phyloP scores from a whole-genome alignment of 306 rosid species.

The Canavalia ensiformis region DNA sequence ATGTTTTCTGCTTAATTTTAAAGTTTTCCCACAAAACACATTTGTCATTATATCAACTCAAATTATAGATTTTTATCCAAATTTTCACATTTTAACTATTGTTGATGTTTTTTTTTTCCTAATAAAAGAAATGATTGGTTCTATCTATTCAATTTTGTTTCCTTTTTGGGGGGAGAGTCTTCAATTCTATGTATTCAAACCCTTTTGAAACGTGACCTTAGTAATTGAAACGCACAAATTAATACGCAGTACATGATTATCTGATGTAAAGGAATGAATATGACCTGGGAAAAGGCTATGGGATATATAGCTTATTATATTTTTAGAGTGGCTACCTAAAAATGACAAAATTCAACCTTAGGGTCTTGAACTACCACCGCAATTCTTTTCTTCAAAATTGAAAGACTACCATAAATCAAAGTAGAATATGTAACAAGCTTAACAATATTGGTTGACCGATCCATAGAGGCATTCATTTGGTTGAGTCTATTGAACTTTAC shows the following conservation, averaged over 20 bases:
- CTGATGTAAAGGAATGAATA: conserved; percentile 1
- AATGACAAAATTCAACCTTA: conserved; percentile 39
- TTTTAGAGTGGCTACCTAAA: conserved; percentile 27
- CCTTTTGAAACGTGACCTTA: conserved; percentile 6
- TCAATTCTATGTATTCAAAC: not conserved
- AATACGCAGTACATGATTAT: conserved; percentile 9
- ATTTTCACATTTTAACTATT: not conserved
- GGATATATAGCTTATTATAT: not conserved
- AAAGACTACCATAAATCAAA: conserved; percentile 23
- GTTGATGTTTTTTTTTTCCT: not conserved
- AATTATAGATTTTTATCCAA: not conserved
- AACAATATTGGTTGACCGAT: conserved; percentile 17
- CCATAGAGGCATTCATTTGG: not conserved
- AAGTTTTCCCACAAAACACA: not conserved
- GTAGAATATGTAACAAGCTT: conserved; percentile 4
- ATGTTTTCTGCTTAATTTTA: not conserved
- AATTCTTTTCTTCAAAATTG: conserved; percentile 37
- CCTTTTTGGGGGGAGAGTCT: not conserved
- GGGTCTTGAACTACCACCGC: conserved; percentile 30
- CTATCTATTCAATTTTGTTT: not conserved
- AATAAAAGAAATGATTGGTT: not conserved
- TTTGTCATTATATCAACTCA: not conserved
- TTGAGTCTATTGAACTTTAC: conserved; percentile 30
- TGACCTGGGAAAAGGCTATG: conserved; percentile 1
- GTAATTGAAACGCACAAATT: conserved; percentile 4